phyloP scores from a whole-genome alignment of 352 stramenopile genomes.

The Globisporangium paroecandrum region DNA sequence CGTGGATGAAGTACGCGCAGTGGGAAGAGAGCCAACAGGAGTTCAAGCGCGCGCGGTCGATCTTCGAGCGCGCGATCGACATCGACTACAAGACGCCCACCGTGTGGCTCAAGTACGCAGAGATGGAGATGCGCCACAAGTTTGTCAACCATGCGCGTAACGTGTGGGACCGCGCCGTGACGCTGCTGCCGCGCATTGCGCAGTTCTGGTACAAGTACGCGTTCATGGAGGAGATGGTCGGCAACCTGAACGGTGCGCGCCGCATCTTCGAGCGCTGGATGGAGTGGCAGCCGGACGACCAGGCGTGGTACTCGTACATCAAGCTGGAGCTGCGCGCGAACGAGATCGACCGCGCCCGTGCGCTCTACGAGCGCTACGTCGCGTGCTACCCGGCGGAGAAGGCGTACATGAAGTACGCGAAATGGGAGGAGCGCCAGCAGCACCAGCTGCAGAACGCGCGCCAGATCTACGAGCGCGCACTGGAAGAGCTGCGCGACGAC shows the following conservation, averaged over 20 bases:
- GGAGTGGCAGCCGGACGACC: slow-evolving; percentile 97
- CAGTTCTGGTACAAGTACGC: slow-evolving; percentile 99
- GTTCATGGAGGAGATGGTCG: slow-evolving; percentile 99
- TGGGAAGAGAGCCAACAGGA: slow-evolving; percentile 99
- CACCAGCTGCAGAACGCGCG: slow-evolving; percentile 90
- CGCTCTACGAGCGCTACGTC: slow-evolving; percentile 94
- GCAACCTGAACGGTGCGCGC: slow-evolving; percentile 91
- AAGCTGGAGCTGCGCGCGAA: slow-evolving; percentile 96
- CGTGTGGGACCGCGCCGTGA: slow-evolving; percentile 93
- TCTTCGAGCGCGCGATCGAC: slow-evolving; percentile 98
- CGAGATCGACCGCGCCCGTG: slow-evolving; percentile 80
- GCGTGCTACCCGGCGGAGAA: slow-evolving; percentile 86
- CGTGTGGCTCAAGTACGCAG: slow-evolving; percentile 98
- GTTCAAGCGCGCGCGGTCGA: slow-evolving; percentile 93
- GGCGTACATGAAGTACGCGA: slow-evolving; percentile 97
- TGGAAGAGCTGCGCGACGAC: slow-evolving; percentile 88
- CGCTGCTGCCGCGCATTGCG: slow-evolving; percentile 94
- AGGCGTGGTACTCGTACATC: slow-evolving; percentile 98
- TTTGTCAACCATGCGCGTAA: slow-evolving; percentile 99
- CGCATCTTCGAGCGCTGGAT: slow-evolving; percentile 97
- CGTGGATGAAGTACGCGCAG: slow-evolving; percentile 98
- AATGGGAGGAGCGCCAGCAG: slow-evolving; percentile 97
- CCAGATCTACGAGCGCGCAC: slow-evolving; percentile 92
- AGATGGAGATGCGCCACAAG: slow-evolving; percentile 99
- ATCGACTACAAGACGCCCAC: slow-evolving; percentile 94